A percentile compares a stretch with the other conserved stretches of the same genome.
Evolutionary conservation across 345 rosid species (phyloP).

Genomic region (Aquilaria malaccensis): DNA sequence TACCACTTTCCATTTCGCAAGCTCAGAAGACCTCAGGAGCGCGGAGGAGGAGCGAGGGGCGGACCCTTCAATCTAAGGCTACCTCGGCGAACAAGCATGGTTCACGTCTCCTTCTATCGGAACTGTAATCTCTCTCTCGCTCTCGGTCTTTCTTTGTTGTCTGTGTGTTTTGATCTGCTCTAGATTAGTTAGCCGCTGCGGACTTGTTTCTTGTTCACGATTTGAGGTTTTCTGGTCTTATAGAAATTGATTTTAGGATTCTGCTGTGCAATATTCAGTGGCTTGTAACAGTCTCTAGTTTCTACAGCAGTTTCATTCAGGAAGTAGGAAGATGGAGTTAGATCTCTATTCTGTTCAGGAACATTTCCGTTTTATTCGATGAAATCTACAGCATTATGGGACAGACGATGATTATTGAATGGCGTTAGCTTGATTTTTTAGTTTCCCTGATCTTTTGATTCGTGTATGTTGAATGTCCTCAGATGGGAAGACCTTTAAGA

Average conservation of each 20-base stretch:
- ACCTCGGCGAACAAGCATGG: constrained; percentile 15
- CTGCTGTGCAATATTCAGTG: neutral
- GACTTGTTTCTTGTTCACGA: too few species aligned
- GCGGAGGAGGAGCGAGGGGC: too few species aligned
- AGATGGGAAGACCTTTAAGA: constrained; percentile 42
- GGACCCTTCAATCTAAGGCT: too few species aligned
- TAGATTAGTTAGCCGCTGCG: neutral
- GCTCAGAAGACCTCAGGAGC: too few species aligned
- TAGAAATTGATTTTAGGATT: neutral
- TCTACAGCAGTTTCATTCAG: neutral
- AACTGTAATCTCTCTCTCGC: constrained; percentile 21
- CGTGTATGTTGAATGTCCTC: neutral
- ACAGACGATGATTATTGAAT: too few species aligned
- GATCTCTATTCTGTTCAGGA: neutral
- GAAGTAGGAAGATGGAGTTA: neutral
- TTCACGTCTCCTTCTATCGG: constrained; percentile 32
- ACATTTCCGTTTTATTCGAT: neutral
- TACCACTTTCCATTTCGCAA: too few species aligned
- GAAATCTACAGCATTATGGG: neutral
- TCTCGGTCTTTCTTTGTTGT: neutral
- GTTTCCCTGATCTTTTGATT: neutral
- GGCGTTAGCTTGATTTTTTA: neutral
- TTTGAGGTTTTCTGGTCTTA: neutral
- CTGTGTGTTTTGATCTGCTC: neutral
- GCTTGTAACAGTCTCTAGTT: neutral